Conservation (phyloP, 2,329 filamentous ascomycete genomes). For the Claviceps cyperi region DNA sequence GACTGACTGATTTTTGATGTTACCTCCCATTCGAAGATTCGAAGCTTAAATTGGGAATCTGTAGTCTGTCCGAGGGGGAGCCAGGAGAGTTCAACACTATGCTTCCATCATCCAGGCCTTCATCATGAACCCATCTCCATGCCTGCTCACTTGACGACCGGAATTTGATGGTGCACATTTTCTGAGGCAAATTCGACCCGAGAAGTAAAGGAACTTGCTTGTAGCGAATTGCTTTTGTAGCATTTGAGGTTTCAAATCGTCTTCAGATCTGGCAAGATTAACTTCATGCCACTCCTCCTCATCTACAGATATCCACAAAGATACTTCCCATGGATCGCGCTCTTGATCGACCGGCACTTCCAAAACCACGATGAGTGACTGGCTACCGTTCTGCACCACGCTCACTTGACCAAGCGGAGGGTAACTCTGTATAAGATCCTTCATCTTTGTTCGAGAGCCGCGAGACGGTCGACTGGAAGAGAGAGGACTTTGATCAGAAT, state of each 20-base stretch:
- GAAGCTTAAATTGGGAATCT: slow-evolving; percentile 43
- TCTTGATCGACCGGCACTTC: slow-evolving; percentile 44
- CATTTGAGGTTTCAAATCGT: slow-evolving; percentile 26
- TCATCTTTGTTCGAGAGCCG: slow-evolving; percentile 15
- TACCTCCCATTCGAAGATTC: slow-evolving; percentile 37
- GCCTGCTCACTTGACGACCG: slow-evolving; percentile 32
- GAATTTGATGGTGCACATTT: slow-evolving; percentile 52
- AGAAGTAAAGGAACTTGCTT: slow-evolving; percentile 36
- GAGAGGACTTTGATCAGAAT: background rate
- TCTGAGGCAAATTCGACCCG: slow-evolving; percentile 31
- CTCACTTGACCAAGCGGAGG: slow-evolving; percentile 69
- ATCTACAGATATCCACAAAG: slow-evolving; percentile 55
- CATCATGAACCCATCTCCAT: slow-evolving; percentile 61
- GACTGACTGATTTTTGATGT: slow-evolving; percentile 47
- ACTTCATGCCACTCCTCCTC: slow-evolving; percentile 42
- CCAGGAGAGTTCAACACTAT: slow-evolving; percentile 28
- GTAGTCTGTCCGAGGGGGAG: slow-evolving; percentile 25
- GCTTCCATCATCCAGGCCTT: slow-evolving; percentile 49
- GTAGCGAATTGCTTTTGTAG: slow-evolving; percentile 27
- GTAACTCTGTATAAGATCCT: slow-evolving; percentile 32
- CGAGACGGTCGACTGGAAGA: background rate
- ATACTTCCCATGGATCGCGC: slow-evolving; percentile 52
- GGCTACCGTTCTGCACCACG: slow-evolving; percentile 31
- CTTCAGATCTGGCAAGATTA: slow-evolving; percentile 16
- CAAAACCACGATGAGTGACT: slow-evolving; percentile 54